Evolutionary conservation across 1,139 yeast species (phyloP), one percentile per base, ranked within the genome.

Genomic region (Pichia terricola): DNA sequence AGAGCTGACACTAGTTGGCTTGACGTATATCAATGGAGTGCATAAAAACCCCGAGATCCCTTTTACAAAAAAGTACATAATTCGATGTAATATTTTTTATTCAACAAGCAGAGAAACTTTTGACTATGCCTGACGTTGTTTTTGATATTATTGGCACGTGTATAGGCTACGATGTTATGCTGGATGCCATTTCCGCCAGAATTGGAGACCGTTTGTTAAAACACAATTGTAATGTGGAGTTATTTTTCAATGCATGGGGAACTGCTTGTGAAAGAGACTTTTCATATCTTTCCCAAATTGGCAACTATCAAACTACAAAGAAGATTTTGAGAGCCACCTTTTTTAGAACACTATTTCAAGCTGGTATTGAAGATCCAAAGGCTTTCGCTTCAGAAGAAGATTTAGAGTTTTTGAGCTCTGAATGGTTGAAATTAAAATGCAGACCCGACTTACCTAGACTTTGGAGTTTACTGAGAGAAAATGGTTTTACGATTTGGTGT

Each of bases 91-190:
- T 16, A 16, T 16, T 2, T 16, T 16, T 16, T 16, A 16, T 16
- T 16, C 22, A 16, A 16, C 22, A 16, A 16, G 22, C 16, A 35
- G 37, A 16, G 37, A 25, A 35, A 25, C 5, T 10, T 31, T 8
- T 25, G 9, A 35, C 4, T 9, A 55, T 55, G 59, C 59, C 59
- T 32, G 56, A 55, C 40, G 50, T 55, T 37, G 57, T 55, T 22
- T 55, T 55, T 40, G 59, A 55, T 43, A 53, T 55, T 30, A 56
- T 55, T 28, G 59, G 59, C 40, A 55, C 59, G 26, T 53, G 57
- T 37, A 54, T 55, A 39, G 50, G 56, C 3, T 55, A 55, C 42
- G 54, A 54, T 36, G 52, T 49, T 11, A 49, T 49, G 40, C 47
- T 55, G 9, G 49, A 43, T 10, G 59, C 53, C 7, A 53, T 55